These are phyloP conservation scores for Erysimum pusillum DNA, from an alignment of 441 rosid species.

Conservation along the genomic window DNA sequence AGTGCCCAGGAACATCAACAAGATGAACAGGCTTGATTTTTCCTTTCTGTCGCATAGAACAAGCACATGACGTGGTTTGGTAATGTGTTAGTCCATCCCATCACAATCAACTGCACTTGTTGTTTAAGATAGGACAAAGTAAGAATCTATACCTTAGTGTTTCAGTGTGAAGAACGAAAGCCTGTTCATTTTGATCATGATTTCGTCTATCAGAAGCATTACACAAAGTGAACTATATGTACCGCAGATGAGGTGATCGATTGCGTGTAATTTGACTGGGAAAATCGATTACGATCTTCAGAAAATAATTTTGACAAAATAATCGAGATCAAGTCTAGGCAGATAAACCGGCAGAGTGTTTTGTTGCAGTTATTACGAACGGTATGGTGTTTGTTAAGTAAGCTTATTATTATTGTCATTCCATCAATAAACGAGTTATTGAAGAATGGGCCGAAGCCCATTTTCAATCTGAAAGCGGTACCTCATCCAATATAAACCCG, in stretches of 20 bases:
- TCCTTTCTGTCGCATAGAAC: conserved; percentile 57
- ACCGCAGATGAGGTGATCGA: no score
- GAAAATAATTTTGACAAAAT: no score
- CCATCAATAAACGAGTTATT: background rate
- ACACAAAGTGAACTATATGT: no score
- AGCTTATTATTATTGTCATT: background rate
- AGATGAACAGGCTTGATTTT: conserved; percentile 79
- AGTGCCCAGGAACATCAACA: conserved; percentile 94
- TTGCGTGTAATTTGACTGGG: no score
- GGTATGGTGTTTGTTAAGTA: background rate
- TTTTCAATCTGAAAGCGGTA: background rate
- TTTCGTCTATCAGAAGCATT: no score
- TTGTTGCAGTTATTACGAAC: background rate
- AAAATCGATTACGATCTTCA: no score
- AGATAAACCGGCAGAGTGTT: conserved; percentile 20
- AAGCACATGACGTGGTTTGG: background rate
- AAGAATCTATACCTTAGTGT: conserved; percentile 41
- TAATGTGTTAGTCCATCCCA: conserved; percentile 17
- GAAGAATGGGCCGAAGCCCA: conserved; percentile 24
- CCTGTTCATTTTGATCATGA: no score
- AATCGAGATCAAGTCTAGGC: background rate
- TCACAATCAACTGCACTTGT: conserved; percentile 7
- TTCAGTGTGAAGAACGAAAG: conserved; percentile 56
- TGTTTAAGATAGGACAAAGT: background rate
- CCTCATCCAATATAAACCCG: conserved; percentile 15